Evolutionary conservation across 768 basidiomycete species (phyloP), one percentile per base, ranked within the genome.

Genomic region (Mycena kentingensis): DNA sequence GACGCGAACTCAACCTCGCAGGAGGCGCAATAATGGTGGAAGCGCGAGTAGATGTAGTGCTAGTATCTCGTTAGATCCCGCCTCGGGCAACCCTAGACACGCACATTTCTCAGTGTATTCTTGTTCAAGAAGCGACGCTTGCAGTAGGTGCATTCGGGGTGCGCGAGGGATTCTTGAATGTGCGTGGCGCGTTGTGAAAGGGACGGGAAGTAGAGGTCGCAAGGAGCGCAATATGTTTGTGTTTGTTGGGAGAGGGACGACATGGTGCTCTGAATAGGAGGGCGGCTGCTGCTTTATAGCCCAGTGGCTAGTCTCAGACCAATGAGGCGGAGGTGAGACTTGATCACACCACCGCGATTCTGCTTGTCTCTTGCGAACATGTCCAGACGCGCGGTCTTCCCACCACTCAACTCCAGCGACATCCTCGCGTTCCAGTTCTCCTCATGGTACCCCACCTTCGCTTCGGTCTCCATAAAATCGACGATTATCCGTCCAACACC

Each of bases 381-480:
- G 3, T 52, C 55, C 21, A 18, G 29, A 47, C 61, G 61, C 61
- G 47, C 70, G 58, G 13, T 77, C 36, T 90, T 88, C 64, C 90
- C 88, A 16, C 32, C 61, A 2, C 69, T 78, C 27, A 76, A 78
- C 2, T 66, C 71, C 15, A 65, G 73, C 4, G 81, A 84, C 62
- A 73, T 92, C 49, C 74, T 87, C 12, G 73, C 80, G 3, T 93
- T 90, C 64, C 90, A 92, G 50, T 89, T 90, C 61, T 93, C 91
- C 1, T 81, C 82, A 2, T 95, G 93, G 93, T 92, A 92, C 63
- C 82, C 90, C 5, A 65, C 60, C 7, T 93, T 90, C 66, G 71
- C 83, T 10, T 67, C 72, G 7, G 61, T 82, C 24, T 84, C 81
- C 45, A 83, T 90, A 59, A 87, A 82, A 66, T 89, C 88, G 7